A percentile compares a stretch with the other conserved stretches of the same genome.
These are phyloP conservation scores for Singerocomus rubriflavus DNA, from an alignment of 1,284 basidiomycete genomes.

Conservation along the genomic window DNA sequence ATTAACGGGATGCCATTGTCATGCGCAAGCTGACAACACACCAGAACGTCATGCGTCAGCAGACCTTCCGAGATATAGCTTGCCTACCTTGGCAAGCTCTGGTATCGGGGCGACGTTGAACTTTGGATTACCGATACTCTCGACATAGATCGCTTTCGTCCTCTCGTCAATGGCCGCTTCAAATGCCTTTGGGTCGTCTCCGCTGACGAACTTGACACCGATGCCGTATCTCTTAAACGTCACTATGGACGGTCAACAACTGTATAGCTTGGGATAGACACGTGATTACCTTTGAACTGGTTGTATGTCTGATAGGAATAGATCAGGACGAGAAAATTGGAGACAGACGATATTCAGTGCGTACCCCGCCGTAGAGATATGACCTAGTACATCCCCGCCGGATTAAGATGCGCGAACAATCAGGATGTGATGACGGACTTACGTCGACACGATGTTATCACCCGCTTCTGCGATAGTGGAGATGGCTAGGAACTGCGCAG, in stretches of 20 bases:
- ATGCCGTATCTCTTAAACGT: conserved; percentile 80
- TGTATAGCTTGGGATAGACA: background rate
- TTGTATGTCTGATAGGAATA: conserved; percentile 64
- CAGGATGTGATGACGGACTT: conserved; percentile 21
- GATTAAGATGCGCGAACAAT: background rate
- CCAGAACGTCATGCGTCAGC: background rate
- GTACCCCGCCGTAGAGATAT: conserved; percentile 65
- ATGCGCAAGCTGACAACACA: conserved; percentile 57
- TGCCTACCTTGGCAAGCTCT: conserved; percentile 63
- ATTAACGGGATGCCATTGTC: conserved; percentile 73
- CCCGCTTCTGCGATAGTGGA: conserved; percentile 63
- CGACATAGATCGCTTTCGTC: conserved; percentile 78
- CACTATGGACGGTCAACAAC: conserved; percentile 39
- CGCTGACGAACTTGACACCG: conserved; percentile 71
- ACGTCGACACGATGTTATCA: conserved; percentile 81
- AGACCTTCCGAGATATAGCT: background rate
- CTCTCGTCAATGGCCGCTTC: conserved; percentile 73
- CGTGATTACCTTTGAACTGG: conserved; percentile 71
- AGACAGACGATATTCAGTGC: conserved; percentile 18
- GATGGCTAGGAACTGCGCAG: conserved; percentile 81
- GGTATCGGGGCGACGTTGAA: conserved; percentile 74
- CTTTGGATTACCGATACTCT: conserved; percentile 85
- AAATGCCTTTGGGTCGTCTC: conserved; percentile 61
- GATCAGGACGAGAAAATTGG: background rate
- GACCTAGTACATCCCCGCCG: conserved; percentile 35